phyloP scores from a whole-genome alignment of 768 basidiomycete genomes.

The Panaeolus papilionaceus region DNA sequence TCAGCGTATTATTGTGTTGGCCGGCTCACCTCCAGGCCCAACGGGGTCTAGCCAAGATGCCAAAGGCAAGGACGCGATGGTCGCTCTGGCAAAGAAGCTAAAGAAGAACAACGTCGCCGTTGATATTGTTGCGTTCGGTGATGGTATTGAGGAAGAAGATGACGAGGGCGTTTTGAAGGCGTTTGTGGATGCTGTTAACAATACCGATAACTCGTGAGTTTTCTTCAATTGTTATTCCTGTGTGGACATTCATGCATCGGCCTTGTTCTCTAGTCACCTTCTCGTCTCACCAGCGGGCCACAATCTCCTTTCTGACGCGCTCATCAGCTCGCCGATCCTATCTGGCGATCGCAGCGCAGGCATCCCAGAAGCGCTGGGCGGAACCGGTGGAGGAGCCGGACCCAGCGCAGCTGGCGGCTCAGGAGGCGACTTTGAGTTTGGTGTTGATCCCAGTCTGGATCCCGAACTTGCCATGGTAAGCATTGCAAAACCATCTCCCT shows the following conservation, averaged over 20 bases:
- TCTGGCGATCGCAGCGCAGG: constrained; percentile 74
- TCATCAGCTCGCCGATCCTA: constrained; percentile 84
- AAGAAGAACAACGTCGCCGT: constrained; percentile 99
- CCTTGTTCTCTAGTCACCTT: constrained; percentile 65
- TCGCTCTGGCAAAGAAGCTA: constrained; percentile 93
- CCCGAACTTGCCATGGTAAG: constrained; percentile 96
- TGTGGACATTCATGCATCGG: too few relatives aligned
- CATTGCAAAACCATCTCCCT: constrained; percentile 15
- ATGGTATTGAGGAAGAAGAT: constrained; percentile 74
- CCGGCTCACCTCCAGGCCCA: constrained; percentile 78
- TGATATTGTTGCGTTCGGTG: constrained; percentile 91
- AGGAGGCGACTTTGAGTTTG: constrained; percentile 76
- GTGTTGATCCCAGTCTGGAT: constrained; percentile 94
- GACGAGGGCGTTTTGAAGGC: constrained; percentile 74
- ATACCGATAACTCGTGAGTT: constrained; percentile 85
- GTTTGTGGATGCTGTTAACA: constrained; percentile 84
- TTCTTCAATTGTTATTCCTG: too few relatives aligned
- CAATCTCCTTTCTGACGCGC: constrained; percentile 81
- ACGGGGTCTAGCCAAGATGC: constrained; percentile 41
- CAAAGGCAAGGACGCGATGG: constrained; percentile 73
- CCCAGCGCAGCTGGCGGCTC: constrained; percentile 49
- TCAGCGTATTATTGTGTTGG: constrained; percentile 94
- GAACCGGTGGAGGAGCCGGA: constrained; percentile 43
- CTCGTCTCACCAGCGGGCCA: constrained; percentile 79
- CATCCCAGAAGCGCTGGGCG: constrained; percentile 68